Conservation (phyloP, 306 rosid genomes). For the Vigna angularis region DNA sequence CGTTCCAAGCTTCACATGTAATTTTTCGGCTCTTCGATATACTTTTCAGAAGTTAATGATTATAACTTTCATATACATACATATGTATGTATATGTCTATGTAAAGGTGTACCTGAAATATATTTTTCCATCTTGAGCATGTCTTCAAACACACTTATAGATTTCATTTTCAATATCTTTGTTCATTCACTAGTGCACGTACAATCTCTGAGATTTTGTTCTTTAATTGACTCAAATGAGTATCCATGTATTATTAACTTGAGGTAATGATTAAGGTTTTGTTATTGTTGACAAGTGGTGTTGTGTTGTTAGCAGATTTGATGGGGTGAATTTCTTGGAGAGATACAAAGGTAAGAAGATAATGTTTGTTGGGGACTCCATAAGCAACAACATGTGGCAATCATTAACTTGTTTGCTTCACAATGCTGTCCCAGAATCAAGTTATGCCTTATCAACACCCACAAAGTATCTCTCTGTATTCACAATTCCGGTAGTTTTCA, state of each 20-base stretch:
- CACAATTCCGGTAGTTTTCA: slow-evolving; percentile 53
- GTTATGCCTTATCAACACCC: slow-evolving; percentile 41
- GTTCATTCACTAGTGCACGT: not conserved
- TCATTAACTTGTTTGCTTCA: slow-evolving; percentile 77
- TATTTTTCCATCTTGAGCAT: too few species aligned
- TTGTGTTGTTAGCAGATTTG: slow-evolving; percentile 52
- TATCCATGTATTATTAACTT: too few species aligned
- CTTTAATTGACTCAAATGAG: not conserved
- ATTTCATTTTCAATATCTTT: not conserved
- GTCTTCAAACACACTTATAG: too few species aligned
- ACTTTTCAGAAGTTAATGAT: too few species aligned
- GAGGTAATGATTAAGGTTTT: not conserved
- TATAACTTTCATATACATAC: too few species aligned
- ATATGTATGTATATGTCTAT: too few species aligned
- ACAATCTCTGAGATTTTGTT: not conserved
- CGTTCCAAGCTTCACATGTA: not conserved
- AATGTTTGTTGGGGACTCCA: slow-evolving; percentile 83
- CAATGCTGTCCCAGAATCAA: slow-evolving; percentile 57
- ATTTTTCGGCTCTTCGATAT: not conserved
- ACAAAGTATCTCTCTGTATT: slow-evolving; percentile 45
- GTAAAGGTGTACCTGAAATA: too few species aligned
- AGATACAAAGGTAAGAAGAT: slow-evolving; percentile 68
- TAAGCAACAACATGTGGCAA: slow-evolving; percentile 83
- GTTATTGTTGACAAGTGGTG: not conserved
- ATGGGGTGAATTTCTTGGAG: slow-evolving; percentile 67